Evolutionary conservation across 345 rosid genomes (phyloP).

Genomic region (Salix viminalis): DNA sequence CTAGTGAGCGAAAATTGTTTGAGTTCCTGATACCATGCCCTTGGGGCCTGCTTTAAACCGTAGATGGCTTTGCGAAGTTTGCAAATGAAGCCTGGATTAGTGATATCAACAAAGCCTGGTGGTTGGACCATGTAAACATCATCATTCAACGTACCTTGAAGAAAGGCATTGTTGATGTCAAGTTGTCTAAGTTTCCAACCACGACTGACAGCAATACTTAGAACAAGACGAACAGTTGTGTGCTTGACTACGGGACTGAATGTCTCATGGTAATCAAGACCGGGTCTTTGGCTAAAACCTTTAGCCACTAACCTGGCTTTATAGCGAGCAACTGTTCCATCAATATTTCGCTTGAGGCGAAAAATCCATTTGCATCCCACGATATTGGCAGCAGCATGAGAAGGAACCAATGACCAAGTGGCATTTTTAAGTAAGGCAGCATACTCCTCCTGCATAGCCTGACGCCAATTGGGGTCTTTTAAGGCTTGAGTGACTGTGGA

Average conservation of each 20-base stretch:
- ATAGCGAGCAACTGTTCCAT: background rate
- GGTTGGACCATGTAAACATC: background rate
- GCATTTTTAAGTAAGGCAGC: background rate
- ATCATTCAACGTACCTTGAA: background rate
- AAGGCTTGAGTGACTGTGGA: no score
- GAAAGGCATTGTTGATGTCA: background rate
- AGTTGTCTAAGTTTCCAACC: background rate
- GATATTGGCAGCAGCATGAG: background rate
- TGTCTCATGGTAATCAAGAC: background rate
- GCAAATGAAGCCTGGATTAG: background rate
- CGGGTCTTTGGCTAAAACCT: background rate
- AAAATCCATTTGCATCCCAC: background rate
- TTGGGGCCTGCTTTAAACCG: background rate
- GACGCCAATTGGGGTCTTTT: background rate
- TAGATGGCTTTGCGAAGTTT: background rate
- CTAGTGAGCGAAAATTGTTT: accelerated
- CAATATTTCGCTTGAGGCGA: background rate
- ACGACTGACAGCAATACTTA: no score
- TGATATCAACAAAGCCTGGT: background rate
- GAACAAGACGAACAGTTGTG: background rate
- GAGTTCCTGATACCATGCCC: background rate
- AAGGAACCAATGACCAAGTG: background rate
- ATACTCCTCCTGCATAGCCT: background rate
- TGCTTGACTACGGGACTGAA: background rate
- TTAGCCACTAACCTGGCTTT: background rate